These are phyloP conservation scores for Rhizopogon vesiculosus DNA, from an alignment of 768 basidiomycete species.

Conservation along the genomic window DNA sequence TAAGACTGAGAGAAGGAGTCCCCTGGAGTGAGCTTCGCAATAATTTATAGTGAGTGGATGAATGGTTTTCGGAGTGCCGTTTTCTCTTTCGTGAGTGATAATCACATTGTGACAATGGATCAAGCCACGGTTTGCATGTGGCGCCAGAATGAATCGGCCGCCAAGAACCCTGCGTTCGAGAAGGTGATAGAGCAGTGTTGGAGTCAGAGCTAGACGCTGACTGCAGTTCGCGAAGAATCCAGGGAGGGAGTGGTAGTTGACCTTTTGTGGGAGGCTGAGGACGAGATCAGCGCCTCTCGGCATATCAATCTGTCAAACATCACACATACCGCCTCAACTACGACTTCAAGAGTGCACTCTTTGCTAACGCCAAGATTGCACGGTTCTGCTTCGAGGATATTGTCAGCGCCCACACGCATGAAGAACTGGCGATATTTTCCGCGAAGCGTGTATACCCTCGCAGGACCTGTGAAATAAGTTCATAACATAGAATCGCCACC, in stretches of 20 bases:
- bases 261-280: conserved; percentile 21
- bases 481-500: not conserved
- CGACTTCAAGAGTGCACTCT: conserved; percentile 51
- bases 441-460: conserved; percentile 60
- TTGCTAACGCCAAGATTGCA: conserved; percentile 54
- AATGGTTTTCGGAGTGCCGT: not conserved
- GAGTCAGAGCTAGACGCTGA: conserved; percentile 13
- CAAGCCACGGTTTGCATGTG: conserved; percentile 3
- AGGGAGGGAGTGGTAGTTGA: conserved; percentile 20
- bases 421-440: conserved; percentile 69
- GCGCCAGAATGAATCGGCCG: conserved; percentile 14
- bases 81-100: conserved; percentile 10
- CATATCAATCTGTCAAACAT: not conserved
- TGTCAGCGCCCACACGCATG: conserved; percentile 51
- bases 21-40: not conserved
- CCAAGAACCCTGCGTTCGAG: not conserved
- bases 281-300: conserved; percentile 3
- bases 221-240: conserved; percentile 5
- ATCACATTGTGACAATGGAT: conserved; percentile 20
- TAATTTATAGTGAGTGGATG: not conserved
- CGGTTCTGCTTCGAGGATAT: conserved; percentile 43
- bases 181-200: conserved; percentile 12
- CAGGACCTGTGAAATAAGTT: conserved; percentile 43
- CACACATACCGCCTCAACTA: conserved; percentile 52
- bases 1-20: not conserved